Evolutionary conservation across 768 basidiomycete genomes (phyloP), one percentile per base, ranked within the genome.

Genomic region (Psilocybe azurescens): DNA sequence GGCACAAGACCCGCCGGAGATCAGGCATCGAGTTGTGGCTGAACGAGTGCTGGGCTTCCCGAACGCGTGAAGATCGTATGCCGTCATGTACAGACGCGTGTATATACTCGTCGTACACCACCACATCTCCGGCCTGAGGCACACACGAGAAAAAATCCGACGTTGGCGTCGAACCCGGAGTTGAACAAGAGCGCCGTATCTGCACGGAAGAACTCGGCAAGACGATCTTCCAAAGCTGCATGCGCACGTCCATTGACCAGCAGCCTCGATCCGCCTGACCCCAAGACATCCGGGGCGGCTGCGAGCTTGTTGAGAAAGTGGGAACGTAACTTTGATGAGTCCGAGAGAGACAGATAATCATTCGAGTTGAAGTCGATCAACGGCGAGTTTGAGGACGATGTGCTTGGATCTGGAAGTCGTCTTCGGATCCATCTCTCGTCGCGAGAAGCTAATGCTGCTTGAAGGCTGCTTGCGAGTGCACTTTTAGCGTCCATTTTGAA

Each of bases 61-160:
- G 52, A 11, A 59, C 59, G 32, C 90, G 83, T 56, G 84, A 89
- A 0, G 85, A 80, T n/a, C 91, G 83, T 74, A 96, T 84, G 7
- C 96, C 95, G 67, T 97, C 95, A 73, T 95, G 93, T 11, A 95
- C 93, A 0, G 88, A 90, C 0, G 95, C 95, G 70, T 97, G 96
- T 51, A 97, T 89, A 66, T 92, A 86, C 65, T 91, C 93, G 71
- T 99, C 95, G 67, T 88, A 89, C 13, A 97, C 75, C 47, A 97
- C 74, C 50, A 84, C 84, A 71, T 99, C 96, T 10, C 87, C 87
- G 0, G 79, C 72, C 61, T 92, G 92, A 0, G 95, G 95, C 0
- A 97, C 74, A 49, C 85, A 85, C 0, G 91, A 80, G 77, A 96
- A 96, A 96, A 74, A 97, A 86, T 0, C 89, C 91, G 2, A 89